Evolutionary conservation across 2,329 filamentous ascomycete genomes (phyloP).

Genomic region (Fusarium mexicanum): DNA sequence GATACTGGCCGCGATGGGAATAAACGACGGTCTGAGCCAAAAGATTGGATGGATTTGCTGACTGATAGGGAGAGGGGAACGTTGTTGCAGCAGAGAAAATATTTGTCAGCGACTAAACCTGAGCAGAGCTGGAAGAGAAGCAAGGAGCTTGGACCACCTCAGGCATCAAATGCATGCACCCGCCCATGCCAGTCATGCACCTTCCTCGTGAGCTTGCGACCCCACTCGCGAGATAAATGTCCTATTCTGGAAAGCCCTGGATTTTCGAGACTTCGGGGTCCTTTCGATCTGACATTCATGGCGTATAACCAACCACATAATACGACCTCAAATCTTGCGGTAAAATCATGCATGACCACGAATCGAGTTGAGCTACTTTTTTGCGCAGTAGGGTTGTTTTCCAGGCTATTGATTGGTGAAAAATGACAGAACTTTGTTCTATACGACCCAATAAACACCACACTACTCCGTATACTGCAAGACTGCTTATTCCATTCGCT

Average conservation of each 20-base stretch:
- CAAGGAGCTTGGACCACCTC: constrained; percentile 29
- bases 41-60: constrained; percentile 30
- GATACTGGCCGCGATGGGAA: constrained; percentile 20
- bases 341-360: not conserved
- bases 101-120: constrained; percentile 42
- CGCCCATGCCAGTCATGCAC: not conserved
- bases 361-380: not conserved
- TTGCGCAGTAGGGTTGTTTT: not conserved
- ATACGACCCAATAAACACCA: not conserved
- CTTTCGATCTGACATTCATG: constrained; percentile 7
- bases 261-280: not conserved
- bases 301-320: not conserved
- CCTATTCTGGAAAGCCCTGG: constrained; percentile 8
- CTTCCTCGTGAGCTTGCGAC: not conserved
- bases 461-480: not conserved
- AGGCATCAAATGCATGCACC: not conserved
- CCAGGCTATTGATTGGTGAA: not conserved
- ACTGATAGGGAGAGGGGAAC: constrained; percentile 31
- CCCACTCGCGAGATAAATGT: constrained; percentile 16
- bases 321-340: constrained; percentile 8
- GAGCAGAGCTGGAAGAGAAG: not conserved
- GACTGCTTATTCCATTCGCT: not conserved
- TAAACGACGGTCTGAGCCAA: constrained; percentile 10
- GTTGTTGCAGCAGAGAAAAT: constrained; percentile 36
- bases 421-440: not conserved